Evolutionary conservation across 164 flowering plant species (phyloP).

Genomic region (Pachysandra terminalis): DNA sequence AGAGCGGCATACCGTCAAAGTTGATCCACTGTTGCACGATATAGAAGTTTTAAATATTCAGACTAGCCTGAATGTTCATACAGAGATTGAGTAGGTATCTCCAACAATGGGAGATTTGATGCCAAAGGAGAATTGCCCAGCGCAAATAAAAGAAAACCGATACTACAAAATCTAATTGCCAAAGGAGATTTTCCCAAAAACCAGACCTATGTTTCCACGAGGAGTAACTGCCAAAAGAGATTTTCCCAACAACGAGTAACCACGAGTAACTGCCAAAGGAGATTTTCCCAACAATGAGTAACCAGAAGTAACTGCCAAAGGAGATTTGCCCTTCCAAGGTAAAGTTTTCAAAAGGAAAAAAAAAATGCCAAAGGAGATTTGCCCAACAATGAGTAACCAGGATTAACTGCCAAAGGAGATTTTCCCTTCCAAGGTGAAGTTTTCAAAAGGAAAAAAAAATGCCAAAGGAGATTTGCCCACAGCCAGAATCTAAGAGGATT

Average conservation of each 20-base stretch:
- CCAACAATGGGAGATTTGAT: slow-evolving; percentile 26
- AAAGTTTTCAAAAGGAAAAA: not conserved
- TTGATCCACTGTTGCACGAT: not conserved
- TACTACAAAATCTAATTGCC: slow-evolving; percentile 27
- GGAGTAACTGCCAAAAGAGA: slow-evolving; percentile 7
- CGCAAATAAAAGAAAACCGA: not conserved
- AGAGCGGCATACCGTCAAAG: slow-evolving; percentile 9
- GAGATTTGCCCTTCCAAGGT: slow-evolving; percentile 3
- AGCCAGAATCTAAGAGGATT: not conserved
- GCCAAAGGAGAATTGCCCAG: slow-evolving; percentile 42
- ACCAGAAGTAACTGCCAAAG: slow-evolving; percentile 13
- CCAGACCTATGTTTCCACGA: not conserved
- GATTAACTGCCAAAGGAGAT: slow-evolving; percentile 9
- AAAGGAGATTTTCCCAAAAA: slow-evolving; percentile 39
- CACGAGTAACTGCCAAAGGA: slow-evolving; percentile 6
- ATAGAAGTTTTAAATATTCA: not conserved
- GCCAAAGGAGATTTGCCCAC: slow-evolving; percentile 11
- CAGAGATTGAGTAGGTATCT: slow-evolving; percentile 24
- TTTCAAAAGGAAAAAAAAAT: slow-evolving; percentile 13
- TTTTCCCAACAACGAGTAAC: slow-evolving; percentile 23
- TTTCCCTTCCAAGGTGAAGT: slow-evolving; percentile 14
- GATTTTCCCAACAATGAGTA: slow-evolving; percentile 15
- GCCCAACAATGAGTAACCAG: slow-evolving; percentile 21
- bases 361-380: slow-evolving; percentile 13
- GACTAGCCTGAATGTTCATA: slow-evolving; percentile 6